phyloP scores from a whole-genome alignment of 2,329 filamentous ascomycete genomes.

The Trichoderma sp. region DNA sequence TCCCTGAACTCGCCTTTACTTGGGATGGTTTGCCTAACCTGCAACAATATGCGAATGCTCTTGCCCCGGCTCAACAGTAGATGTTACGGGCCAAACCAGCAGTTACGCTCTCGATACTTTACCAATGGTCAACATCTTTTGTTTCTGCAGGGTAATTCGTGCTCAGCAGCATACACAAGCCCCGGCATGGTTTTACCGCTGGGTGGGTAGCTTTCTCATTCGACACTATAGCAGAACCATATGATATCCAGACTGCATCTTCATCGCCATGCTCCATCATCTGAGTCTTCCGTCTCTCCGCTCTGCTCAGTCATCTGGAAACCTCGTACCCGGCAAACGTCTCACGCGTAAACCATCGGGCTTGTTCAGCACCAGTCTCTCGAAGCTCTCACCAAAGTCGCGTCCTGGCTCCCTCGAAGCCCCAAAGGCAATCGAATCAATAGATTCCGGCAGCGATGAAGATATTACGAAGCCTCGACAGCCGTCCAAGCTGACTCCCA shows the following conservation, averaged over 20 bases:
- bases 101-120: too few relatives aligned
- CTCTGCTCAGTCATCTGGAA: constrained; percentile 6
- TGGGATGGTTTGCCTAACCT: background rate
- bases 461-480: constrained; percentile 25
- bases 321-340: constrained; percentile 9
- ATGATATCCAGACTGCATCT: background rate
- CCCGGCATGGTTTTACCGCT: background rate
- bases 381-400: background rate
- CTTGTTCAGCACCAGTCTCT: background rate
- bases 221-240: too few relatives aligned
- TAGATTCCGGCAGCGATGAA: background rate
- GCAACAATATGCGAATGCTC: background rate
- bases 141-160: too few relatives aligned
- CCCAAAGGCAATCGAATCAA: background rate
- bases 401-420: background rate
- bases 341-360: constrained; percentile 7
- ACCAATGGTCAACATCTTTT: too few relatives aligned
- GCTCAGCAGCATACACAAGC: background rate
- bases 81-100: too few relatives aligned
- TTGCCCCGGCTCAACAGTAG: too few relatives aligned
- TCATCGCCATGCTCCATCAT: constrained; percentile 31
- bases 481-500: background rate
- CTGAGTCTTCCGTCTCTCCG: constrained; percentile 31
- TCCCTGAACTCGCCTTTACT: background rate
- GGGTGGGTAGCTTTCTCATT: background rate